Percentiles rank a stretch among this genome's conserved stretches.
Evolutionary conservation across 129 eudicot species (phyloP).

Genomic region (Pittosporum tobira): DNA sequence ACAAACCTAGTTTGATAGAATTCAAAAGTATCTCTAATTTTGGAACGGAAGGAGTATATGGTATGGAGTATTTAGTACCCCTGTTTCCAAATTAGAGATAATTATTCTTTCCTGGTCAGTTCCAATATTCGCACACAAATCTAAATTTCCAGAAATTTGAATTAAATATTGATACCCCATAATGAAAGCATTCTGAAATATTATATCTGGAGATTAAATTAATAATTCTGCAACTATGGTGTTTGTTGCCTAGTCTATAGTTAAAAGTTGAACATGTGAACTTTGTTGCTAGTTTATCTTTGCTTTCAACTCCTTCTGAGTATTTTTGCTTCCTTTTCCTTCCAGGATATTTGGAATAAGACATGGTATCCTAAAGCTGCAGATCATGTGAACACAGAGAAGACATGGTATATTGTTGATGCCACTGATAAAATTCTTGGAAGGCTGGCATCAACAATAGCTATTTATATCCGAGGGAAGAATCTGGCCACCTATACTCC

Average conservation of each 20-base stretch:
- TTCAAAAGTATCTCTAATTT: too few relatives aligned
- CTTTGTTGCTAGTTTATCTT: not conserved
- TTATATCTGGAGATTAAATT: not conserved
- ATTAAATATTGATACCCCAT: too few relatives aligned
- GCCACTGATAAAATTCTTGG: conserved; percentile 90
- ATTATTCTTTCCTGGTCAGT: too few relatives aligned
- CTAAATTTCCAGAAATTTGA: too few relatives aligned
- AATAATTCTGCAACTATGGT: not conserved
- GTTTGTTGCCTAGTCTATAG: not conserved
- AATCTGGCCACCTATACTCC: conserved; percentile 79
- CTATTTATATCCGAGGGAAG: conserved; percentile 85
- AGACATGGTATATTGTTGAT: conserved; percentile 93
- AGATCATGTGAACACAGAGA: conserved; percentile 70
- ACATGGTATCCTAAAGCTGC: conserved; percentile 96
- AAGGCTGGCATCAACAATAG: conserved; percentile 75
- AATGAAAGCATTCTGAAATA: too few relatives aligned
- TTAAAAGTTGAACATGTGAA: not conserved
- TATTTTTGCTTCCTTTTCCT: conserved; percentile 8
- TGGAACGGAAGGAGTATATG: too few relatives aligned
- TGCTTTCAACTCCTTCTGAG: not conserved
- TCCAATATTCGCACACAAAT: too few relatives aligned
- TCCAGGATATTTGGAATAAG: conserved; percentile 89
- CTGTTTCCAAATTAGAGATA: too few relatives aligned
- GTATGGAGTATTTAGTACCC: too few relatives aligned
- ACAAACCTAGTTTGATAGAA: too few relatives aligned